phyloP scores from a whole-genome alignment of 2,329 filamentous ascomycete genomes.

The Myriosclerotinia curreyana region DNA sequence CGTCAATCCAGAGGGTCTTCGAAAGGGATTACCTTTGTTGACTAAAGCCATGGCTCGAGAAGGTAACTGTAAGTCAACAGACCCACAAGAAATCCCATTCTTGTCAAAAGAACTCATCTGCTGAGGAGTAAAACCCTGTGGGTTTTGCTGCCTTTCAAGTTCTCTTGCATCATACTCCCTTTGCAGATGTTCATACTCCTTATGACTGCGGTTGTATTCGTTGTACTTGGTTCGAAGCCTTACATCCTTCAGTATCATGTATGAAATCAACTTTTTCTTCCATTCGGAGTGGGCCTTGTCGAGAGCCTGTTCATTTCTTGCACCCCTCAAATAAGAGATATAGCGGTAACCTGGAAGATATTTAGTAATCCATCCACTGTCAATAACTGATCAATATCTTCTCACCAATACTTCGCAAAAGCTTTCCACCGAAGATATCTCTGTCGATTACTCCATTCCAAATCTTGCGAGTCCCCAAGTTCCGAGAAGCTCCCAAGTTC shows the following conservation, averaged over 20 bases:
- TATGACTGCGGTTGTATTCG: background rate
- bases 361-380: background rate
- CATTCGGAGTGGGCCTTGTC: background rate
- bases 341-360: background rate
- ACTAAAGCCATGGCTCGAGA: too few species aligned
- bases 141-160: too few species aligned
- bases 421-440: background rate
- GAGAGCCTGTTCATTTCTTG: background rate
- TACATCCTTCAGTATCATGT: background rate
- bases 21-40: too few species aligned
- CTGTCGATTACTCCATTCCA: background rate
- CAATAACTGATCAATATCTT: background rate
- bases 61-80: too few species aligned
- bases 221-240: background rate
- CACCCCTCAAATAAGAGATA: background rate
- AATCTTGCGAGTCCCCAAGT: too few species aligned
- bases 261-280: background rate
- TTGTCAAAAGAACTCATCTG: too few species aligned
- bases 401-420: constrained; percentile 2
- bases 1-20: too few species aligned
- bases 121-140: too few species aligned
- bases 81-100: too few species aligned
- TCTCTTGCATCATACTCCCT: too few species aligned
- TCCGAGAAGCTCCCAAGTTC: background rate
- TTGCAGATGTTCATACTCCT: too few species aligned